A percentile compares a stretch with the other conserved stretches of the same genome.
These are phyloP conservation scores for Quercus ilex DNA, from an alignment of 306 rosid species.

Conservation along the genomic window DNA sequence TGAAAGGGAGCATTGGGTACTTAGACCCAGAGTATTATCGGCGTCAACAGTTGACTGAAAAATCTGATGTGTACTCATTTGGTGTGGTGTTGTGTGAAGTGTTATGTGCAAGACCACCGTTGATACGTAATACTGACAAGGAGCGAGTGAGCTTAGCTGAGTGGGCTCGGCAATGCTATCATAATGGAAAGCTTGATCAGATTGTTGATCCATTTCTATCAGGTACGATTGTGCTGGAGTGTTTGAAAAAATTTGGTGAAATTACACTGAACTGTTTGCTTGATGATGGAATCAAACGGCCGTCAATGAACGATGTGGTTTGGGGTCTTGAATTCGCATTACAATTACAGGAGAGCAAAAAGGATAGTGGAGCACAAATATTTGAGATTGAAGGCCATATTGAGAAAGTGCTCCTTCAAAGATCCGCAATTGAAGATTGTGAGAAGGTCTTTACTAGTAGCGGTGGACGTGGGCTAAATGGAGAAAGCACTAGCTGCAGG, in stretches of 20 bases:
- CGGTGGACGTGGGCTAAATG: no score
- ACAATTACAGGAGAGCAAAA: no score
- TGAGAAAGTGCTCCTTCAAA: no score
- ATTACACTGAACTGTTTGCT: background rate
- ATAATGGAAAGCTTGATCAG: background rate
- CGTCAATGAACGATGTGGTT: no score
- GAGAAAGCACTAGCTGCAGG: no score
- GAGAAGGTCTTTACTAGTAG: no score
- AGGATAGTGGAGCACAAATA: no score
- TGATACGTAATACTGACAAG: background rate
- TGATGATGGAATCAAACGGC: no score
- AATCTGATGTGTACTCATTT: no score
- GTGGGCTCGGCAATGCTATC: slow-evolving; percentile 7
- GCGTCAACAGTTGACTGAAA: background rate
- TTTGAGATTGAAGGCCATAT: no score
- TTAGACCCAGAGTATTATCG: slow-evolving; percentile 26
- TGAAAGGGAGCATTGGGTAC: slow-evolving; percentile 30
- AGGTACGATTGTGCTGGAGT: slow-evolving; percentile 7
- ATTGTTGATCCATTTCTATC: slow-evolving; percentile 9
- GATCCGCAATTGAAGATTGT: no score
- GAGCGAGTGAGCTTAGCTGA: slow-evolving; percentile 10
- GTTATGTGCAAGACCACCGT: background rate
- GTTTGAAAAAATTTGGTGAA: slow-evolving; percentile 16
- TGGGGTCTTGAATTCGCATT: slow-evolving; percentile 15
- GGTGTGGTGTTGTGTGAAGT: no score